phyloP scores from a whole-genome alignment of 768 basidiomycete genomes.

The Trametes sanguinea region DNA sequence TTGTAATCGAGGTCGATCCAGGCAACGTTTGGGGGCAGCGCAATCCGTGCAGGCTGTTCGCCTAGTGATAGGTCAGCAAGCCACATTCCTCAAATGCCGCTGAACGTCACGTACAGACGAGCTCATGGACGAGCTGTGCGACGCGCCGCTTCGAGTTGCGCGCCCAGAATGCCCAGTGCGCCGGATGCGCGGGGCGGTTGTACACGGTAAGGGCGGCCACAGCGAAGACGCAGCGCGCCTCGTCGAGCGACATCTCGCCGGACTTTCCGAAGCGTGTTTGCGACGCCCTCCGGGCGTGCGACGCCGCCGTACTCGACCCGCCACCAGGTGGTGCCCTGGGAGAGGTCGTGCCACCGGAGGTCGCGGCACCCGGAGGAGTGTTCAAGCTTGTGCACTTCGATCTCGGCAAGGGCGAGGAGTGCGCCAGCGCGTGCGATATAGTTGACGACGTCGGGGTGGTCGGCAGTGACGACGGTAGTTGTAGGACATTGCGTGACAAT shows the following conservation, averaged over 20 bases:
- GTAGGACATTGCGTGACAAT: not conserved
- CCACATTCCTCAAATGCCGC: too few relatives aligned
- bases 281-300: conserved; percentile 7
- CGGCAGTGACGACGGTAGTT: not conserved
- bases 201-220: conserved; percentile 12
- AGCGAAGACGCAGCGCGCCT: conserved; percentile 12
- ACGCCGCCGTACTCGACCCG: conserved; percentile 10
- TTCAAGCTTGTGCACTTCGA: not conserved
- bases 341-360: not conserved
- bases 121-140: conserved; percentile 7
- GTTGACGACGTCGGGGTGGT: conserved; percentile 3
- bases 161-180: conserved; percentile 20
- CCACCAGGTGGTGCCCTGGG: conserved; percentile 7
- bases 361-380: not conserved
- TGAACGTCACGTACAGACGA: conserved; percentile 1
- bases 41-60: conserved; percentile 2
- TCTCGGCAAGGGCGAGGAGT: not conserved
- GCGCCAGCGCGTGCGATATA: not conserved
- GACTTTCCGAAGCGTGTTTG: not conserved
- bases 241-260: not conserved
- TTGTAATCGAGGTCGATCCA: conserved; percentile 12
- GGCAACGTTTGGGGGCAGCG: not conserved
- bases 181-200: conserved; percentile 9
- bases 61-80: not conserved
- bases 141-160: not conserved